Evolutionary conservation across 495 filamentous ascomycete genomes (phyloP), one percentile per base, ranked within the genome.

Genomic region (Oidiodendron maius): DNA sequence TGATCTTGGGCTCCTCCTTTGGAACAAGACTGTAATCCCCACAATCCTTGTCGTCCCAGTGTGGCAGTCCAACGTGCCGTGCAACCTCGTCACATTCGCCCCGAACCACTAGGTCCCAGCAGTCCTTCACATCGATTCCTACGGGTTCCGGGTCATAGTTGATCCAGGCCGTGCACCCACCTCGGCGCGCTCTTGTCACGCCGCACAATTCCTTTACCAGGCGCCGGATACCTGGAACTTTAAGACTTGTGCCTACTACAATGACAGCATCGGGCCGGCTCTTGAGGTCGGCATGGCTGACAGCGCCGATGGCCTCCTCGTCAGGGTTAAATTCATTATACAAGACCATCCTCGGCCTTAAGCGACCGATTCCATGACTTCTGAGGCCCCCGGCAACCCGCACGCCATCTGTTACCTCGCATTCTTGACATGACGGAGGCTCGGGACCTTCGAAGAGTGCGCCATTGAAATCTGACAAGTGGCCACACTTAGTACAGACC

Each of bases 251-350:
- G 24, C 93, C 93, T 13, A 94, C 94, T 22, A 98, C 94, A 46
- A 98, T 81, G 20, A 98, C 71, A 5, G 90, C 90, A 57, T 96
- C 94, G 0, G 93, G 93, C 28, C 89, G 76, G 24, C 81, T 80
- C 43, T 86, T 82, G 18, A 97, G 67, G 62, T 98, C 93, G 2
- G 88, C 80, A 39, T 76, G 81, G 51, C 91, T 86, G 11, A 95
- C 88, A 6, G 88, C 83, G 12, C 93, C 91, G 61, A 98, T 98
- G 16, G 93, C 91, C 51, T 95, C 91, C 40, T 91, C 87, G 52
- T 98, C 93, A 1, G 93, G 91, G 60, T 96, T 95, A 62, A 88
- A 84, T 64, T 98, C 93, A 65, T 98, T 96, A 70, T 98, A 98
- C 20, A 98, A 73, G 1, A 96, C 91, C 65, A 98, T 96, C 18